Conservation (phyloP, 164 flowering plant genomes). For the Macadamia tetraphylla region DNA sequence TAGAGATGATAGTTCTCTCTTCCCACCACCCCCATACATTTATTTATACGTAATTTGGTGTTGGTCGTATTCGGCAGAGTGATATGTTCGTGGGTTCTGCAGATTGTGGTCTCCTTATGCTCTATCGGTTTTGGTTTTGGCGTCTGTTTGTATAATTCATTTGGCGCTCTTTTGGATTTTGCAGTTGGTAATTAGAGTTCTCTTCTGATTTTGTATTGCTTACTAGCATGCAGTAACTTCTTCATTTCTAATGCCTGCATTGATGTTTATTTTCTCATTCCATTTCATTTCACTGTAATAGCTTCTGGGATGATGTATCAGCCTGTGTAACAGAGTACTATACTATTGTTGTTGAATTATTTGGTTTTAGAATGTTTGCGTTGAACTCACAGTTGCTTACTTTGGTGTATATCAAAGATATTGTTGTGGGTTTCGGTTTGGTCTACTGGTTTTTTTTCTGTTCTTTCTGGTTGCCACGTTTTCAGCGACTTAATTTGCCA, state of each 20-base stretch:
- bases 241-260: no score
- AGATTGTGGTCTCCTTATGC: constrained; percentile 16
- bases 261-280: no score
- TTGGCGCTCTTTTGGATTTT: neutral
- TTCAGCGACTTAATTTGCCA: neutral
- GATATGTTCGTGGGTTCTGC: constrained; percentile 17
- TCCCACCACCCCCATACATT: no score
- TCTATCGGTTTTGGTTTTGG: neutral
- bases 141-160: constrained; percentile 11
- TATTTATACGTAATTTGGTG: constrained; percentile 14
- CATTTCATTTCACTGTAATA: no score
- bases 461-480: neutral
- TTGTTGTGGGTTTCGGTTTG: neutral
- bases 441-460: neutral
- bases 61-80: neutral
- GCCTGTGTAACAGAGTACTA: no score
- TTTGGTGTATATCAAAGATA: no score
- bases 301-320: no score
- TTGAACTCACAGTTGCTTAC: neutral
- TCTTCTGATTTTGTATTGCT: neutral
- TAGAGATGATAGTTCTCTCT: neutral
- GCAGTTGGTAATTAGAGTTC: neutral
- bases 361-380: neutral
- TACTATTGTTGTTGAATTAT: no score
- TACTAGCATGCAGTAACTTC: no score